Conservation (phyloP, 768 basidiomycete genomes). For the Phanerodontia chrysosporium region DNA sequence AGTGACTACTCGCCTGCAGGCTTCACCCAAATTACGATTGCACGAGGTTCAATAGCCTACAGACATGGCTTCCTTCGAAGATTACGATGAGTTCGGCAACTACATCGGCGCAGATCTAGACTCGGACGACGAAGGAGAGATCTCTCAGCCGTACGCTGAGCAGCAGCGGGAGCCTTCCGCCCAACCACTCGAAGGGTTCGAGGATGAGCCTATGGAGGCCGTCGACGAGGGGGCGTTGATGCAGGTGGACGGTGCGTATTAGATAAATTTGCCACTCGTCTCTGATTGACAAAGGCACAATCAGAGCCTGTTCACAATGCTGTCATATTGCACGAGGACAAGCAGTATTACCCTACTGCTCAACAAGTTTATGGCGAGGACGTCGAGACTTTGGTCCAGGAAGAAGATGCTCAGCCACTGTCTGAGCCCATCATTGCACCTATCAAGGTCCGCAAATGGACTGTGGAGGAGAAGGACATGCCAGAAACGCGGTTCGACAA, state of each 20-base stretch:
- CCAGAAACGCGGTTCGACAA: slow-evolving; percentile 98
- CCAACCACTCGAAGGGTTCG: slow-evolving; percentile 76
- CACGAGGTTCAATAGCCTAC: neutral
- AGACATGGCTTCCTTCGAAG: slow-evolving; percentile 58
- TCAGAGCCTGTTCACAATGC: slow-evolving; percentile 77
- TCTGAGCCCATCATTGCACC: slow-evolving; percentile 95
- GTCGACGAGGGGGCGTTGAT: slow-evolving; percentile 65
- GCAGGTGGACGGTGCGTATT: slow-evolving; percentile 73
- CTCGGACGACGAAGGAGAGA: slow-evolving; percentile 73
- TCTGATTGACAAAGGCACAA: neutral
- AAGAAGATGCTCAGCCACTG: slow-evolving; percentile 95
- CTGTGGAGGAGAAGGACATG: slow-evolving; percentile 91
- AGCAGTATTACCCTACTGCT: slow-evolving; percentile 95
- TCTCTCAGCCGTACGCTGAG: slow-evolving; percentile 42
- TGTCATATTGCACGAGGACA: slow-evolving; percentile 92
- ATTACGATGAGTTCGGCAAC: slow-evolving; percentile 95
- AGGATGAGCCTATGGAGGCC: slow-evolving; percentile 53
- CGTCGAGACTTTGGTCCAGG: slow-evolving; percentile 95
- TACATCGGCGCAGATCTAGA: slow-evolving; percentile 95
- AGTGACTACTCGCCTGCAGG: neutral
- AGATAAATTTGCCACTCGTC: neutral
- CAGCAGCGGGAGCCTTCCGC: slow-evolving; percentile 26
- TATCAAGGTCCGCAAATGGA: slow-evolving; percentile 92
- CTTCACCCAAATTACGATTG: neutral
- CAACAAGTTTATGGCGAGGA: slow-evolving; percentile 88